A percentile compares a stretch with the other conserved stretches of the same genome.
These are phyloP conservation scores for Penicillium simplicissimum DNA, from an alignment of 495 filamentous ascomycete species.

Conservation along the genomic window DNA sequence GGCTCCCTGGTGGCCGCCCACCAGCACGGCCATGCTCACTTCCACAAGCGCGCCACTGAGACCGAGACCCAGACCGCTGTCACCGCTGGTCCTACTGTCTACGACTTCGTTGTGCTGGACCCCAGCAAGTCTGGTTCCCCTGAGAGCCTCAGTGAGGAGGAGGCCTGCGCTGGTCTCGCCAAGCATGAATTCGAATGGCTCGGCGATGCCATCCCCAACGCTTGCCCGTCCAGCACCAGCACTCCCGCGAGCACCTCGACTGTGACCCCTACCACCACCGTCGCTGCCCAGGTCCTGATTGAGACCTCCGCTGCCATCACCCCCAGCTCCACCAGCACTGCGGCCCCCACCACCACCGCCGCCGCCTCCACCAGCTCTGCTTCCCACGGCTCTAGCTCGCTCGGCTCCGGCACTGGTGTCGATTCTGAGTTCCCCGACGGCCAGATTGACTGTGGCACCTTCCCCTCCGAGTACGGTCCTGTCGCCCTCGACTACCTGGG, in stretches of 20 bases:
- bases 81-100: constrained; percentile 59
- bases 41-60: constrained; percentile 40
- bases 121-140: constrained; percentile 11
- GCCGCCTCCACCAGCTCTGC: constrained; percentile 18
- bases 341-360: constrained; percentile 18
- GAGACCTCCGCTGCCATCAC: constrained; percentile 22
- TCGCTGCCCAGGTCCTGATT: constrained; percentile 19
- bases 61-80: constrained; percentile 42
- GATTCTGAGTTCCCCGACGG: constrained; percentile 77
- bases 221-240: constrained; percentile 32
- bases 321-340: constrained; percentile 15
- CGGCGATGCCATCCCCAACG: constrained; percentile 30
- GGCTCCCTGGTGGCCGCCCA: constrained; percentile 48
- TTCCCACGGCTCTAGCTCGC: constrained; percentile 25
- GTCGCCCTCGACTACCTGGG: constrained; percentile 66
- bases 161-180: constrained; percentile 64
- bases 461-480: constrained; percentile 85
- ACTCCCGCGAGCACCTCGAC: constrained; percentile 22
- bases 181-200: constrained; percentile 51
- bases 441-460: constrained; percentile 64
- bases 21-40: constrained; percentile 46
- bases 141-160: constrained; percentile 47
- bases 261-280: constrained; percentile 23
- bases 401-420: constrained; percentile 52
- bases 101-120: constrained; percentile 54